Evolutionary conservation across 2,329 filamentous ascomycete species (phyloP), one percentile per base, ranked within the genome.

Genomic region (Verticillium dahliae): DNA sequence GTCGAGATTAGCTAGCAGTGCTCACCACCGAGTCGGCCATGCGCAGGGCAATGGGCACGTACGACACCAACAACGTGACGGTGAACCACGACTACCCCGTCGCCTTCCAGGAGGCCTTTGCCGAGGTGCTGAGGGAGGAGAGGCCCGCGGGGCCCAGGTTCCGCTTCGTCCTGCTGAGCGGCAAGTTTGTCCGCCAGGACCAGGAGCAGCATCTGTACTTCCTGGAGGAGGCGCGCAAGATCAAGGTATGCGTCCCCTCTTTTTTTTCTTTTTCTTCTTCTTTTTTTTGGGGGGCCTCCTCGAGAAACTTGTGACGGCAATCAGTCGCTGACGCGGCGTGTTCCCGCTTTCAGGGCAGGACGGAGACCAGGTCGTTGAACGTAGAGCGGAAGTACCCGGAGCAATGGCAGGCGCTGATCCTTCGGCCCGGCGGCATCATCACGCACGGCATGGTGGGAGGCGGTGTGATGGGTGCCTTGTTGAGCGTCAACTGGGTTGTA

Each of bases 151-250:
- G 66, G 34, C 50, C 62, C 0, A 65, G 11, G 1, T 74, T 75
- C 33, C 66, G 67, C 45, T 73, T 68, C 38, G 65, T 75, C 2
- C 72, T 72, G 41, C 62, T 75, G 5, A 74, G 73, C 45, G 73
- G 74, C 1, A 71, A 68, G 14, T 73, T 72, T 35, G 72, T 74
- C 0, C 63, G 67, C 11, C 71, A 69, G 18, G 65, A 75, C 18
- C 73, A 75, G 60, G 67, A 72, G 6, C 60, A 66, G 22, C 70
- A 62, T 33, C 15, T 75, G 15, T 72, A 68, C 64, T 69, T 69
- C 0, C 52, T 69, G 22, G 68, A 65, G 2, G 67, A 70, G 13
- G 33, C 62, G 38, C 66, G 69, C 38, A 71, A 70, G 56, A 59
- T 68, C 15, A 70, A 69, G 63, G 69, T 70, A 66, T 3, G 59